Percentiles rank a stretch among this genome's conserved stretches.
These are phyloP conservation scores for Salvia miltiorrhiza DNA, from an alignment of 257 asterid species.

Conservation along the genomic window DNA sequence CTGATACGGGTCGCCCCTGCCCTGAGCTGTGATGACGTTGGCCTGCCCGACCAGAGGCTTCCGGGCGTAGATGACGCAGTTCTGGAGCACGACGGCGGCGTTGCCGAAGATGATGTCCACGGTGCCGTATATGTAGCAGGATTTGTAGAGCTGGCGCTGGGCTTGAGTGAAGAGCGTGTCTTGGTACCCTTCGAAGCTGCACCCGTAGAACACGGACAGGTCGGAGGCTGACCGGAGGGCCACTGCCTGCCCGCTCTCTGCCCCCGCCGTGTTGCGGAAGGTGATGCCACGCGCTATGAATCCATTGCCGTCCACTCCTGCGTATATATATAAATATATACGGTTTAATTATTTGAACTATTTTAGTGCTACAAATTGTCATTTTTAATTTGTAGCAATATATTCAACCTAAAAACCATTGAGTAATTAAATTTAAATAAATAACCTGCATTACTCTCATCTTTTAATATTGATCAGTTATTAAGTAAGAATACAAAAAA, in stretches of 20 bases:
- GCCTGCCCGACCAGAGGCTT: slow-evolving; percentile 68
- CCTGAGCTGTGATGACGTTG: slow-evolving; percentile 79
- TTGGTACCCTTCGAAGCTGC: slow-evolving; percentile 83
- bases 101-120: slow-evolving; percentile 87
- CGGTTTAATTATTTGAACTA: too few relatives aligned
- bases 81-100: slow-evolving; percentile 77
- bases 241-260: slow-evolving; percentile 67
- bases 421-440: too few relatives aligned
- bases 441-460: too few relatives aligned
- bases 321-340: background rate
- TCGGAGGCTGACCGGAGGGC: slow-evolving; percentile 88
- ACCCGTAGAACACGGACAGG: slow-evolving; percentile 72
- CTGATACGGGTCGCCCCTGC: slow-evolving; percentile 87
- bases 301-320: slow-evolving; percentile 76
- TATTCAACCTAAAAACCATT: too few relatives aligned
- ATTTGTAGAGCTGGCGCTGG: slow-evolving; percentile 75
- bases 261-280: slow-evolving; percentile 79
- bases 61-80: slow-evolving; percentile 66
- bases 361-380: too few relatives aligned
- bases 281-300: slow-evolving; percentile 86
- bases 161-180: slow-evolving; percentile 80
- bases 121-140: slow-evolving; percentile 69
- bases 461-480: too few relatives aligned
- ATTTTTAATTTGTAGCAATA: too few relatives aligned
- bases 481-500: too few relatives aligned